A percentile compares a stretch with the other conserved stretches of the same genome.
phyloP scores from a whole-genome alignment of 2,329 filamentous ascomycete species.

The Talaromyces amestolkiae region DNA sequence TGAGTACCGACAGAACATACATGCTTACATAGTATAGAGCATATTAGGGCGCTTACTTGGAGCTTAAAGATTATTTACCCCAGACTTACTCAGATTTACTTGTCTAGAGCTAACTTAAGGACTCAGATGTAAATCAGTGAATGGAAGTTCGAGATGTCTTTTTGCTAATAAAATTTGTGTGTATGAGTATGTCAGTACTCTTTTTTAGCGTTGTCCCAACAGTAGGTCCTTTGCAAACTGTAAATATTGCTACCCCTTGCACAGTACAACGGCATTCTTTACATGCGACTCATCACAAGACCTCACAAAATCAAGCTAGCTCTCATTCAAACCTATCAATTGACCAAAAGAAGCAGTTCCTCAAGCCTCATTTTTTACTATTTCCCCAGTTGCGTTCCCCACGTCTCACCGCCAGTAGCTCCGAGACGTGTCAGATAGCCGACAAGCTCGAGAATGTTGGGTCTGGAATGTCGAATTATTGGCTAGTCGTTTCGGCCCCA shows the following conservation, averaged over 20 bases:
- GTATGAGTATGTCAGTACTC: too few relatives aligned
- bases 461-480: neutral
- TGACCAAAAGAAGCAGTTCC: neutral
- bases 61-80: too few relatives aligned
- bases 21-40: too few relatives aligned
- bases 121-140: too few relatives aligned
- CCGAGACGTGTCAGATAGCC: neutral
- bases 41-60: too few relatives aligned
- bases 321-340: neutral
- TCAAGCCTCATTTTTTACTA: neutral
- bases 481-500: neutral
- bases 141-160: too few relatives aligned
- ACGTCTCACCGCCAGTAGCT: conserved; percentile 11
- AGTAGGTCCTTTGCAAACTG: neutral
- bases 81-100: too few relatives aligned
- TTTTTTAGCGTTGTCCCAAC: too few relatives aligned
- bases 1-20: too few relatives aligned
- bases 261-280: neutral
- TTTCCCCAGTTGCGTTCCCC: neutral
- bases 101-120: too few relatives aligned
- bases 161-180: too few relatives aligned
- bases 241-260: neutral
- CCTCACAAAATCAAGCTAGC: neutral
- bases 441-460: neutral
- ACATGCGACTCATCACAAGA: neutral